Conservation (phyloP, 257 asterid genomes). For the Voacanga thouarsii region DNA sequence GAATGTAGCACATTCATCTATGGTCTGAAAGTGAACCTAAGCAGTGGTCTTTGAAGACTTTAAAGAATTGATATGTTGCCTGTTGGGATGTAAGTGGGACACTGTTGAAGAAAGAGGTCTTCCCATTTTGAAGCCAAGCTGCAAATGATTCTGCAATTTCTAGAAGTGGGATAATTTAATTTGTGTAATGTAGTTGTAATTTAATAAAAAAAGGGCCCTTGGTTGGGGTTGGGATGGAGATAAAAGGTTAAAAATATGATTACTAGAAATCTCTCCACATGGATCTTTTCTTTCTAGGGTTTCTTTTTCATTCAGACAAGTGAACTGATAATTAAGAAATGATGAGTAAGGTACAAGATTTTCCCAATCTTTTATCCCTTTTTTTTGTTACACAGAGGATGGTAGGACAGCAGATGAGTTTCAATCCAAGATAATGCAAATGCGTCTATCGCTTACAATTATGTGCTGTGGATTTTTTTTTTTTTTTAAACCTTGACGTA, state of each 20-base stretch:
- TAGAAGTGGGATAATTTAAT: neutral
- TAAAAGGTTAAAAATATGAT: too few relatives aligned
- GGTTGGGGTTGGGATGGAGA: neutral
- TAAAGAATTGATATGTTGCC: constrained; percentile 1
- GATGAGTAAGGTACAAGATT: neutral
- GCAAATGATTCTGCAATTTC: neutral
- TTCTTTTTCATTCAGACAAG: neutral
- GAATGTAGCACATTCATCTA: neutral
- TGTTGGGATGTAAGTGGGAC: constrained; percentile 3
- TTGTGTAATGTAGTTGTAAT: neutral
- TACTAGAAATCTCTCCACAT: neutral
- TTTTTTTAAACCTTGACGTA: too few relatives aligned
- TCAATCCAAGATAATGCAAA: too few relatives aligned
- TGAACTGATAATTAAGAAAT: neutral
- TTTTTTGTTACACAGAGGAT: too few relatives aligned
- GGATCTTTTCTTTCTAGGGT: neutral
- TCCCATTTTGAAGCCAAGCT: neutral
- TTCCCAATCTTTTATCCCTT: neutral
- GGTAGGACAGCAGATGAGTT: too few relatives aligned
- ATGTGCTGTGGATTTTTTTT: too few relatives aligned
- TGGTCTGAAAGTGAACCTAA: neutral
- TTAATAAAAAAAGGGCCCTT: neutral
- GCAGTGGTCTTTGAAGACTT: neutral
- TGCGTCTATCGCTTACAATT: too few relatives aligned
- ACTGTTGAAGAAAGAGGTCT: neutral